Conservation (phyloP, 2,329 filamentous ascomycete species). For the Fusarium sp. region DNA sequence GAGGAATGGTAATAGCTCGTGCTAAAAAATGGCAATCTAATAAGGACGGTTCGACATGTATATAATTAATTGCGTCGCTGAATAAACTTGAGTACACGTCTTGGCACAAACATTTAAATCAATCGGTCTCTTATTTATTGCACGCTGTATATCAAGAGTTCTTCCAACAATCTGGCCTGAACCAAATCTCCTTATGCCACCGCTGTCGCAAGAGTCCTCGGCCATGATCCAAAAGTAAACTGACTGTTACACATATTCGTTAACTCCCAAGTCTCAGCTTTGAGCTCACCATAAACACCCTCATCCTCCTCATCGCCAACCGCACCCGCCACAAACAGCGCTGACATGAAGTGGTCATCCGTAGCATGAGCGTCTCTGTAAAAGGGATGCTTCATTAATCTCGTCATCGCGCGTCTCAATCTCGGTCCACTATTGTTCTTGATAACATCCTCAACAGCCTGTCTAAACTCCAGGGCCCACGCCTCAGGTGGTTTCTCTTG, state of each 20-base stretch:
- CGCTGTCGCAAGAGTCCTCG: neutral
- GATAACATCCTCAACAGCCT: constrained; percentile 70
- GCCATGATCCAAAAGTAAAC: constrained; percentile 60
- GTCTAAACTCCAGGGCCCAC: constrained; percentile 72
- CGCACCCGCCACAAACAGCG: constrained; percentile 70
- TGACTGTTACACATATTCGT: constrained; percentile 72
- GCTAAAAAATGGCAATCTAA: neutral
- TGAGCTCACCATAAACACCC: constrained; percentile 53
- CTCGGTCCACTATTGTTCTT: constrained; percentile 52
- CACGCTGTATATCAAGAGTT: neutral
- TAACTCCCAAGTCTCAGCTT: constrained; percentile 73
- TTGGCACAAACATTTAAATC: fast-evolving
- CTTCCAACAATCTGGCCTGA: neutral
- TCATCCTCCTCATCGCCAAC: constrained; percentile 59
- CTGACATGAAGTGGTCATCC: constrained; percentile 76
- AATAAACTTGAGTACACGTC: neutral
- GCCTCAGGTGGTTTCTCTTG: constrained; percentile 40
- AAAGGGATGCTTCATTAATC: constrained; percentile 74
- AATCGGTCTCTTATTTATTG: neutral
- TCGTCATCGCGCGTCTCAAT: constrained; percentile 64
- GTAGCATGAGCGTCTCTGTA: constrained; percentile 75
- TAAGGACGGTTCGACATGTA: neutral
- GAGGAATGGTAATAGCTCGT: neutral
- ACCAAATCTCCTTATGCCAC: neutral
- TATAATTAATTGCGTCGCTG: neutral